Percentiles rank a stretch among this genome's conserved stretches.
phyloP scores from a whole-genome alignment of 345 rosid species.

The Odontarrhena argentea region DNA sequence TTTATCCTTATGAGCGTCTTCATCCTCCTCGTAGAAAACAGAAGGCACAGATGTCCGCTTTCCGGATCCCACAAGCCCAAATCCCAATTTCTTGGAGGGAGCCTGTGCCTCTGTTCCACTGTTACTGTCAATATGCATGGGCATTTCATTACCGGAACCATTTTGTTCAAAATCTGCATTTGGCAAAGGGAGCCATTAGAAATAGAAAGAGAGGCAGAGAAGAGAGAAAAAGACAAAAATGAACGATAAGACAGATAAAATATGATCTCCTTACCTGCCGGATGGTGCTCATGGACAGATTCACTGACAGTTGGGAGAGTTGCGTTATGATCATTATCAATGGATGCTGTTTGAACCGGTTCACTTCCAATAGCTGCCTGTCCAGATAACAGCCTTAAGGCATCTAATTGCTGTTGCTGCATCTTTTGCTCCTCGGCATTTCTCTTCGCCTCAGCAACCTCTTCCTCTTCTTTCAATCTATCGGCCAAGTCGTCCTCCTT shows the following conservation, averaged over 20 bases:
- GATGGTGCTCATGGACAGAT: constrained; percentile 35
- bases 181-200: constrained; percentile 31
- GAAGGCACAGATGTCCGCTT: constrained; percentile 88
- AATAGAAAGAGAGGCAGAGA: constrained; percentile 8
- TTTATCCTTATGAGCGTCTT: constrained; percentile 80
- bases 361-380: constrained; percentile 52
- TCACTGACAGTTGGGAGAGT: constrained; percentile 41
- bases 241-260: constrained; percentile 4
- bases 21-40: constrained; percentile 94
- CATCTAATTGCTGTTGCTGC: constrained; percentile 64
- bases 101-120: constrained; percentile 59
- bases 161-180: constrained; percentile 59
- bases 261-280: constrained; percentile 35
- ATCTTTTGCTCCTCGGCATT: constrained; percentile 77
- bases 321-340: constrained; percentile 47
- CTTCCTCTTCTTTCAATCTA: constrained; percentile 75
- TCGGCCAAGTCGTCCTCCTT: constrained; percentile 87
- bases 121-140: constrained; percentile 37
- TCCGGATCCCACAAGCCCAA: constrained; percentile 95
- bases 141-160: constrained; percentile 58
- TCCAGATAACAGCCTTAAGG: constrained; percentile 56
- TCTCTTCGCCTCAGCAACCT: constrained; percentile 76
- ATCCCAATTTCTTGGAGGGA: constrained; percentile 81
- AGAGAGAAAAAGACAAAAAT: not conserved
- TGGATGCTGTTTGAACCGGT: constrained; percentile 42